A percentile compares a stretch with the other conserved stretches of the same genome.
phyloP scores from a whole-genome alignment of 371 early-diverging fungal species.

The Polyrhizophydium stewartii region DNA sequence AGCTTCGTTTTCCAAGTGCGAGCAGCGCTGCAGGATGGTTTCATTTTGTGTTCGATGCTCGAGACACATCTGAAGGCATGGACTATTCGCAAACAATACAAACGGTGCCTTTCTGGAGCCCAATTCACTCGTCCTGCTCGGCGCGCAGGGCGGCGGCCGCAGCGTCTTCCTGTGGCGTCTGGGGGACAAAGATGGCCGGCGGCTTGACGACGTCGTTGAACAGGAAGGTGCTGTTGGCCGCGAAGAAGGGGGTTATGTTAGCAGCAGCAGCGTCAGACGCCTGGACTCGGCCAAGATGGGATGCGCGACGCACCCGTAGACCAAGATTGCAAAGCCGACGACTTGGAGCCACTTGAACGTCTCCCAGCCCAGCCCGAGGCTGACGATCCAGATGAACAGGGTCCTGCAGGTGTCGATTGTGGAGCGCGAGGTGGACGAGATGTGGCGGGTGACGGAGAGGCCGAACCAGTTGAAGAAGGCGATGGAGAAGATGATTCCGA shows the following conservation, averaged over 20 bases:
- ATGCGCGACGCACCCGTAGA: constrained; percentile 56
- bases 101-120: too few relatives aligned
- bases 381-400: constrained; percentile 91
- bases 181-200: constrained; percentile 23
- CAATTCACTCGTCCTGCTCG: too few relatives aligned
- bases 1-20: too few relatives aligned
- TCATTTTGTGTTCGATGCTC: too few relatives aligned
- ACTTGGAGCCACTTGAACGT: constrained; percentile 87
- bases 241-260: neutral
- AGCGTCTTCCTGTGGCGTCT: neutral
- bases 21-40: too few relatives aligned
- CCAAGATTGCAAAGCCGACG: constrained; percentile 73
- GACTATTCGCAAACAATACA: too few relatives aligned
- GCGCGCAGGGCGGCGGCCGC: too few relatives aligned
- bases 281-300: neutral
- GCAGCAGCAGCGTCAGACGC: neutral
- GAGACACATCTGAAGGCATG: too few relatives aligned
- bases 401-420: constrained; percentile 97
- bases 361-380: constrained; percentile 90
- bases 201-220: constrained; percentile 82
- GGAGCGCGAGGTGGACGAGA: constrained; percentile 84
- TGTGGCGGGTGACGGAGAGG: constrained; percentile 76
- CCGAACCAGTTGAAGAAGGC: constrained; percentile 95
- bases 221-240: constrained; percentile 60
- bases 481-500: constrained; percentile 81